Conservation (phyloP, 768 basidiomycete genomes). For the Termitomyces sp. region DNA sequence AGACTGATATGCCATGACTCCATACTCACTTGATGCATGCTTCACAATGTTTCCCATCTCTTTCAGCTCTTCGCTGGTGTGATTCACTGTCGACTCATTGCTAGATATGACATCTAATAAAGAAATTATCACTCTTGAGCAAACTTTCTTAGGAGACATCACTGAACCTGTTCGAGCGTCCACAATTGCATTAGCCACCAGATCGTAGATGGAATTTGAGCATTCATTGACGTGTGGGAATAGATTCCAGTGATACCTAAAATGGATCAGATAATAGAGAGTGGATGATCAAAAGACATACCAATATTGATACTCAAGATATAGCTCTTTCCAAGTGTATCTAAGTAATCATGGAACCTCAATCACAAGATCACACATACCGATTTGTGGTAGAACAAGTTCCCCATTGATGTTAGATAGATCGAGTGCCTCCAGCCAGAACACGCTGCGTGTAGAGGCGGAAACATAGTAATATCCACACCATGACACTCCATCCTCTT, state of each 20-base stretch:
- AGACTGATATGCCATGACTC: neutral
- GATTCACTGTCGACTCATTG: conserved; percentile 4
- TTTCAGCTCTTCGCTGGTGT: conserved; percentile 5
- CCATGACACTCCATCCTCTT: neutral
- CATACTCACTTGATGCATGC: conserved; percentile 1
- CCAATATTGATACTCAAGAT: conserved; percentile 10
- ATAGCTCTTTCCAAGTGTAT: neutral
- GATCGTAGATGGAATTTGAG: neutral
- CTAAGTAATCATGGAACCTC: neutral
- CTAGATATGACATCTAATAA: conserved; percentile 5
- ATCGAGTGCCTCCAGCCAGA: conserved; percentile 5
- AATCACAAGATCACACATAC: neutral
- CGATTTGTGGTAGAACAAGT: neutral
- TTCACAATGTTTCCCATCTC: conserved; percentile 6
- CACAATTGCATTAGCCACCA: neutral
- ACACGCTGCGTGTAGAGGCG: neutral
- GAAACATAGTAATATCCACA: conserved; percentile 10
- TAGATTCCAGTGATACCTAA: conserved; percentile 3
- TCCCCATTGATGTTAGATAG: neutral
- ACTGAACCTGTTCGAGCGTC: conserved; percentile 8
- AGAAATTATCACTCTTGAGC: neutral
- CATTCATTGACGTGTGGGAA: conserved; percentile 1
- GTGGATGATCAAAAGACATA: neutral
- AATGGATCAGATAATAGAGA: neutral
- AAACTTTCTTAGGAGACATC: neutral